Conservation (phyloP, 1,139 yeast species). For the Nematodospora anomalae region DNA sequence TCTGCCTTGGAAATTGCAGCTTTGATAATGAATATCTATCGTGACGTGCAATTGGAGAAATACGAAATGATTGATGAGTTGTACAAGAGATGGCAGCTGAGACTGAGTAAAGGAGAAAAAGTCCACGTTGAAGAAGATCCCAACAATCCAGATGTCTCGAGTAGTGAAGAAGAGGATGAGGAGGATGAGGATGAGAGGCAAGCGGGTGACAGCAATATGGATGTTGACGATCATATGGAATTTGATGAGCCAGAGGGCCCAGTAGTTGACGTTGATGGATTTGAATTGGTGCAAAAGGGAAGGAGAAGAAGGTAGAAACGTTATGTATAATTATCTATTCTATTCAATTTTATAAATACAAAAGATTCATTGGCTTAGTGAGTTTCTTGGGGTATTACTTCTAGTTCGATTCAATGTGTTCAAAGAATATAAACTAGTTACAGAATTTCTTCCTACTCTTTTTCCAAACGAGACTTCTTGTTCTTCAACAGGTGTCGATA, state of each 20-base stretch:
- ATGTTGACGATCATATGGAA: slow-evolving; percentile 36
- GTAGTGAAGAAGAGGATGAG: slow-evolving; percentile 46
- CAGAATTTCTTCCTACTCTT: slow-evolving; percentile 29
- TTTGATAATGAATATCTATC: slow-evolving; percentile 63
- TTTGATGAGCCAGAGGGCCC: slow-evolving; percentile 52
- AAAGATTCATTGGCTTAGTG: slow-evolving; percentile 32
- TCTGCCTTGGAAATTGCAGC: slow-evolving; percentile 77
- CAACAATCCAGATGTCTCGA: slow-evolving; percentile 55
- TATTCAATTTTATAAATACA: background rate
- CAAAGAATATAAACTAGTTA: slow-evolving; percentile 42
- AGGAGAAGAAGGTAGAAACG: slow-evolving; percentile 43
- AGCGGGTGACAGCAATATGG: slow-evolving; percentile 22
- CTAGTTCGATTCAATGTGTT: slow-evolving; percentile 43
- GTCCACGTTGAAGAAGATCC: slow-evolving; percentile 56
- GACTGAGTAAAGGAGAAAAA: slow-evolving; percentile 39
- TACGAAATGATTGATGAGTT: slow-evolving; percentile 57
- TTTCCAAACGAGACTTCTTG: slow-evolving; percentile 24
- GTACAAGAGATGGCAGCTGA: slow-evolving; percentile 58
- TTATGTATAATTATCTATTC: slow-evolving; percentile 1
- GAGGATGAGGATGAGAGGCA: slow-evolving; percentile 47
- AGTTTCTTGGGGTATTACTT: slow-evolving; percentile 37
- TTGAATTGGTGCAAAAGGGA: slow-evolving; percentile 77
- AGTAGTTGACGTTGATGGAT: slow-evolving; percentile 88
- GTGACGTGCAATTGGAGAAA: slow-evolving; percentile 55
- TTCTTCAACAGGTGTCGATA: slow-evolving; percentile 34